Evolutionary conservation across 2,329 filamentous ascomycete genomes (phyloP).

Genomic region (Calonectria henricotiae): DNA sequence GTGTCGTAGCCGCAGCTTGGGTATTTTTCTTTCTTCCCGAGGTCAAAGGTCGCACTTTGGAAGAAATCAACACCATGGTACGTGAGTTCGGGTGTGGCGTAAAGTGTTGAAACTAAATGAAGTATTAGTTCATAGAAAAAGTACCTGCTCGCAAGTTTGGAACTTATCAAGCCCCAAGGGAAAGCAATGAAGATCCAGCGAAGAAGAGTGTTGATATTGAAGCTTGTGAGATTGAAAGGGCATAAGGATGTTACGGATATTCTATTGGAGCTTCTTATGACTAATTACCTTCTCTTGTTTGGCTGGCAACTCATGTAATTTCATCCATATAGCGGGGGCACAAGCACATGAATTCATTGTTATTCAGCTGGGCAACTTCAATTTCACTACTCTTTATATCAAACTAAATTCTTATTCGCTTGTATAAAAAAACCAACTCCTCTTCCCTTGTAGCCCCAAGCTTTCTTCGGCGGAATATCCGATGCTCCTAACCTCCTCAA

Average conservation of each 20-base stretch:
- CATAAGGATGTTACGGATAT: neutral
- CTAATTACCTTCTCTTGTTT: too few species aligned
- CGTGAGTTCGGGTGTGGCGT: neutral
- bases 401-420: neutral
- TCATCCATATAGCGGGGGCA: too few species aligned
- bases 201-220: slow-evolving; percentile 25
- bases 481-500: slow-evolving; percentile 33
- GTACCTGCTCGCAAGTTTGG: slow-evolving; percentile 44
- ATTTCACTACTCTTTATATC: too few species aligned
- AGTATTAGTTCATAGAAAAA: slow-evolving; percentile 38
- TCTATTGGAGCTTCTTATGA: too few species aligned
- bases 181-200: neutral
- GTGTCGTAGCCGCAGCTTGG: slow-evolving; percentile 43
- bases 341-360: too few species aligned
- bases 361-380: too few species aligned
- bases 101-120: neutral
- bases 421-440: slow-evolving; percentile 27
- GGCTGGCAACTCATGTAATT: too few species aligned
- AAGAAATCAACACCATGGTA: slow-evolving; percentile 48
- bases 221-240: slow-evolving; percentile 24
- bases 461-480: slow-evolving; percentile 12
- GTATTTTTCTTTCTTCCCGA: slow-evolving; percentile 46
- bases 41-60: slow-evolving; percentile 46
- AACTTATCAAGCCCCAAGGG: slow-evolving; percentile 26
- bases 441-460: slow-evolving; percentile 6